Conservation (phyloP, 1,284 basidiomycete genomes). For the Salmacisia buchloeana region DNA sequence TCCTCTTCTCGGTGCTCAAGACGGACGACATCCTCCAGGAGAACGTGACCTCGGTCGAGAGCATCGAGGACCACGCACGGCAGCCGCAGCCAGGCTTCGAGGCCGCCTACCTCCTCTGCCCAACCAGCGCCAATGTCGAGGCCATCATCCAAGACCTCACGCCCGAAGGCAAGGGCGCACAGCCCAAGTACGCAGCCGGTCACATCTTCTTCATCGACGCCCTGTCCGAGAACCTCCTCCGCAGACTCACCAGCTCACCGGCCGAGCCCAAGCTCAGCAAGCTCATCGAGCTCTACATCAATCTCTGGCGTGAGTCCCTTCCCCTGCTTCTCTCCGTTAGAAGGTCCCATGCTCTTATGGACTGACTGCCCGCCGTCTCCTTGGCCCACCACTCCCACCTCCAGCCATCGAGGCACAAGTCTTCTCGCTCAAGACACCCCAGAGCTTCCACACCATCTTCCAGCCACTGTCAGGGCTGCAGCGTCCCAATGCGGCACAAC, state of each 20-base stretch:
- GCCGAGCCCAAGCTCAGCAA: constrained; percentile 44
- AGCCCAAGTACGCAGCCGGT: constrained; percentile 71
- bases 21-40: constrained; percentile 58
- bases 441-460: constrained; percentile 29
- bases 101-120: constrained; percentile 74
- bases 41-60: constrained; percentile 46
- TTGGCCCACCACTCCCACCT: too few species aligned
- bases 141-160: constrained; percentile 62
- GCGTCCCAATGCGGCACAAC: neutral
- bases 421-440: constrained; percentile 42
- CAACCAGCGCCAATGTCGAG: constrained; percentile 88
- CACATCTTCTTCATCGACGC: constrained; percentile 91
- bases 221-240: constrained; percentile 40
- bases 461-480: constrained; percentile 26
- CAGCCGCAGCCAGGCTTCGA: constrained; percentile 35
- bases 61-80: constrained; percentile 38
- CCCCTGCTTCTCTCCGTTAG: neutral
- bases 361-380: neutral
- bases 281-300: constrained; percentile 47
- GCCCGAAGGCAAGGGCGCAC: constrained; percentile 19
- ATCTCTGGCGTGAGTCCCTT: constrained; percentile 34
- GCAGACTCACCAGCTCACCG: constrained; percentile 40
- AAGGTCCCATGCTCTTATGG: too few species aligned
- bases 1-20: constrained; percentile 80
- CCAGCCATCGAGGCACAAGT: constrained; percentile 29